These are phyloP conservation scores for Protea cynaroides DNA, from an alignment of 164 flowering plant species.

Conservation along the genomic window DNA sequence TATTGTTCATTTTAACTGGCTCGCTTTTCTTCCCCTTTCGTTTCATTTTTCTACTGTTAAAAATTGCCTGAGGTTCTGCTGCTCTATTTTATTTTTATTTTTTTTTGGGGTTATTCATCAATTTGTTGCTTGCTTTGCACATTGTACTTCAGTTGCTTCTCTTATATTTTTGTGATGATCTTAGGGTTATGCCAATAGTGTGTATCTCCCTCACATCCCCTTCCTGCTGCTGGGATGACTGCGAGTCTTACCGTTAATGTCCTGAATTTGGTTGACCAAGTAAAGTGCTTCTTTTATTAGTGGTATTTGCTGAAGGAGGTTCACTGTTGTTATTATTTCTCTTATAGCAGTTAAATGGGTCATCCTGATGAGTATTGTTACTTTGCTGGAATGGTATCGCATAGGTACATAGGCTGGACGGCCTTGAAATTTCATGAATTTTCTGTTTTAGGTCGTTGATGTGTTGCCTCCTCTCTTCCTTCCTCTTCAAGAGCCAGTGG, in stretches of 20 bases:
- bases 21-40: not conserved
- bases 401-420: not conserved
- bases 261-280: not conserved
- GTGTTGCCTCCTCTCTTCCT: too few relatives aligned
- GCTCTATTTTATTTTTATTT: not conserved
- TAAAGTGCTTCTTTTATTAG: not conserved
- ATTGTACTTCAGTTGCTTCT: constrained; percentile 7
- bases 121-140: not conserved
- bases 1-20: constrained; percentile 2
- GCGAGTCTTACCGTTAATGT: not conserved
- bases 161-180: not conserved
- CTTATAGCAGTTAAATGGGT: not conserved
- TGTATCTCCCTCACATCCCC: not conserved
- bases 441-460: not conserved
- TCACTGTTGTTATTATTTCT: too few relatives aligned
- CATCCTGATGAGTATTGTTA: not conserved
- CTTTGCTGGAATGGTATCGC: not conserved
- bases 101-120: not conserved
- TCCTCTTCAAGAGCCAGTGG: too few relatives aligned
- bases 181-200: not conserved
- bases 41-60: not conserved
- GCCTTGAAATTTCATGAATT: not conserved
- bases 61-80: not conserved
- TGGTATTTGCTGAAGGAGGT: not conserved
- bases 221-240: not conserved